Conservation (phyloP, 2,329 filamentous ascomycete genomes). For the Neofusicoccum ribis region DNA sequence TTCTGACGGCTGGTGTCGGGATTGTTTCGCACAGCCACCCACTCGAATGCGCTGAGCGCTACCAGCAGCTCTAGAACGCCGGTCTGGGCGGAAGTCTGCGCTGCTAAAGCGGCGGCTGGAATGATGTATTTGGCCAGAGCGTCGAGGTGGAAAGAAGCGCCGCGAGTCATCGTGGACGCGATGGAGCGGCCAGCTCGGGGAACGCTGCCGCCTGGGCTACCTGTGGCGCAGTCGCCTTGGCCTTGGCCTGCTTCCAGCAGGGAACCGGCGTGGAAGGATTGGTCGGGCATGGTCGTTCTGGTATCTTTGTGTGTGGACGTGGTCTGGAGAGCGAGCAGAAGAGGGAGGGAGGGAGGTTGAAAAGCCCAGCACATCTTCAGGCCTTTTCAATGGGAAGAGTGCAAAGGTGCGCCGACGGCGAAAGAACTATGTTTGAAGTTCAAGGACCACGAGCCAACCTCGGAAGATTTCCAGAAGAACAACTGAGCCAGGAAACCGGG, state of each 20-base stretch:
- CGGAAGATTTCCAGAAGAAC: neutral
- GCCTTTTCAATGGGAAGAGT: neutral
- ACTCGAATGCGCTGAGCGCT: neutral
- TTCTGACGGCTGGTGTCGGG: neutral
- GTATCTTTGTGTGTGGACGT: neutral
- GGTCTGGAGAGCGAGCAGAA: neutral
- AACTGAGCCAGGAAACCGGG: neutral
- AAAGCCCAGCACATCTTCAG: neutral
- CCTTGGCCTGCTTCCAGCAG: neutral
- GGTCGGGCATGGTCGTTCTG: neutral
- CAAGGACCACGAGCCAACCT: neutral
- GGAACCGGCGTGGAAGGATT: neutral
- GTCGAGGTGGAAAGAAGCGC: neutral
- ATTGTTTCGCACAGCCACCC: slow-evolving; percentile 7
- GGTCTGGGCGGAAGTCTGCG: neutral
- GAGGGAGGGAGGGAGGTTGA: neutral
- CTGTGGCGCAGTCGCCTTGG: neutral
- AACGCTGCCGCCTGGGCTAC: neutral
- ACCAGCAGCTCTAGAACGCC: neutral
- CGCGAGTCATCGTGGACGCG: neutral
- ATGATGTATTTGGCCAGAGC: neutral
- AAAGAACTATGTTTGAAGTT: neutral
- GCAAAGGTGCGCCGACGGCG: neutral
- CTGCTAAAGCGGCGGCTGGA: neutral
- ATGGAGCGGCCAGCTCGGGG: neutral